These are phyloP conservation scores for Hawksworthiomyces lignivorus DNA, from an alignment of 2,329 filamentous ascomycete genomes.

Conservation along the genomic window DNA sequence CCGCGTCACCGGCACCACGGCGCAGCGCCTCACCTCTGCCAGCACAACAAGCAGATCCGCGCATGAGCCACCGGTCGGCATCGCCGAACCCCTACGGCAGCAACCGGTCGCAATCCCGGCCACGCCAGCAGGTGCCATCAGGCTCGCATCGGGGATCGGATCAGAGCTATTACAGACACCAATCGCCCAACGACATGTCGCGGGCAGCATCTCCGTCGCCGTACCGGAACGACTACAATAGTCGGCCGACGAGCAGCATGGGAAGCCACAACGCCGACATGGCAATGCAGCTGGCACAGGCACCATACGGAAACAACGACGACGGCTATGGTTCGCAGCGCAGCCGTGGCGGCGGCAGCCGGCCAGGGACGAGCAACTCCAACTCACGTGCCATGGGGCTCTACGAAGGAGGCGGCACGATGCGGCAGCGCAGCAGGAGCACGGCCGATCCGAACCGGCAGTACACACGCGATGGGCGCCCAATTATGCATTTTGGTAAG, in stretches of 20 bases:
- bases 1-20: slow-evolving; percentile 61
- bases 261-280: slow-evolving; percentile 41
- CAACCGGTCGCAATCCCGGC: slow-evolving; percentile 30
- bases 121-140: slow-evolving; percentile 22
- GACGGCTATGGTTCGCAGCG: slow-evolving; percentile 53
- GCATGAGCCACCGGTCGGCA: slow-evolving; percentile 22
- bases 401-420: slow-evolving; percentile 41
- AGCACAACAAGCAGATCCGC: slow-evolving; percentile 29
- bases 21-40: slow-evolving; percentile 58
- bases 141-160: slow-evolving; percentile 39
- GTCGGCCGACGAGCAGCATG: slow-evolving; percentile 44
- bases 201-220: slow-evolving; percentile 41
- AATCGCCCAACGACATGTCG: slow-evolving; percentile 41
- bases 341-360: slow-evolving; percentile 38
- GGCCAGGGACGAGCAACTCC: slow-evolving; percentile 36
- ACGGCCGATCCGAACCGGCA: slow-evolving; percentile 75
- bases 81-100: slow-evolving; percentile 54
- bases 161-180: slow-evolving; percentile 43
- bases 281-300: slow-evolving; percentile 61
- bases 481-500: slow-evolving; percentile 92
- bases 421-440: slow-evolving; percentile 67
- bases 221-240: slow-evolving; percentile 34
- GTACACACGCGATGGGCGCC: slow-evolving; percentile 76
- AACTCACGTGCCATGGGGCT: slow-evolving; percentile 45
- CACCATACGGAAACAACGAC: slow-evolving; percentile 33